These are phyloP conservation scores for Pouteria glomerata DNA, from an alignment of 148 eudicot genomes.

Conservation along the genomic window DNA sequence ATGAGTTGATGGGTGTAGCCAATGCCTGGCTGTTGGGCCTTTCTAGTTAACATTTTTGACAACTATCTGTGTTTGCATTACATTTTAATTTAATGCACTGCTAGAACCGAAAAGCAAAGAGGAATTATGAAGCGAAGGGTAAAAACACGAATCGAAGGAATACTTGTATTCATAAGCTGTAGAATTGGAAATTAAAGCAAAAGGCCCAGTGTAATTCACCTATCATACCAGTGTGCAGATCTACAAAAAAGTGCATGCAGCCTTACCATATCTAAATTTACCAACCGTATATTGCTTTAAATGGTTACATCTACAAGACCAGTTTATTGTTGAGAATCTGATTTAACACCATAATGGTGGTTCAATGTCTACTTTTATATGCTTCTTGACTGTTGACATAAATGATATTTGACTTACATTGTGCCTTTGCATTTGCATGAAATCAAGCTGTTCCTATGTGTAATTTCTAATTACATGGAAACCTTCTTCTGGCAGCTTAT, in stretches of 20 bases:
- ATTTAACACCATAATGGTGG: too few species aligned
- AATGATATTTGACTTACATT: background rate
- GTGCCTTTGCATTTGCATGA: background rate
- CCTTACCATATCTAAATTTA: too few species aligned
- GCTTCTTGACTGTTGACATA: background rate
- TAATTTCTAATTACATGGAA: constrained; percentile 9
- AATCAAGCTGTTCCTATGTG: background rate
- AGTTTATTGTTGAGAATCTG: too few species aligned
- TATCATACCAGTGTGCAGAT: background rate
- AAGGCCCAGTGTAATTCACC: background rate
- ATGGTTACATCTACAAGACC: too few species aligned
- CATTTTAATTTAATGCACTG: too few species aligned
- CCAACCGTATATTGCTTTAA: too few species aligned
- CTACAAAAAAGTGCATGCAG: too few species aligned
- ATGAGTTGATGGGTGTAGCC: background rate
- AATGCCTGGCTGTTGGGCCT: background rate
- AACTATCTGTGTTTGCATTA: too few species aligned
- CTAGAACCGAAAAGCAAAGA: constrained; percentile 5
- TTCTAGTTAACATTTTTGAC: background rate
- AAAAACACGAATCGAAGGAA: background rate
- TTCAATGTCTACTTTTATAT: background rate
- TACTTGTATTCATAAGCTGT: background rate
- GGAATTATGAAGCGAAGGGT: background rate
- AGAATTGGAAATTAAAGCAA: background rate
- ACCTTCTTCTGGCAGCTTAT: constrained; percentile 53